phyloP scores from a whole-genome alignment of 148 eudicot genomes.

The Camellia lanceoleosa region DNA sequence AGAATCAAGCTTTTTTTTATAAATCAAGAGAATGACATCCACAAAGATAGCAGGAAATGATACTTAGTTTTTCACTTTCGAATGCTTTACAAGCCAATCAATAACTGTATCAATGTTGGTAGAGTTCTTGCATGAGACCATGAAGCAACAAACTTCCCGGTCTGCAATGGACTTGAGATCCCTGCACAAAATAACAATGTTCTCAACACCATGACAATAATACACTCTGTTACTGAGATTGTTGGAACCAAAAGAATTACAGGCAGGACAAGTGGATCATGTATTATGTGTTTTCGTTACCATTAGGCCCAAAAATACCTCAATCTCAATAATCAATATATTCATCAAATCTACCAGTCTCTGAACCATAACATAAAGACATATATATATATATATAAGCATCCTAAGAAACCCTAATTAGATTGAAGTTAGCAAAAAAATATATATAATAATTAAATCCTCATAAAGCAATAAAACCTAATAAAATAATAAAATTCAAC shows the following conservation, averaged over 20 bases:
- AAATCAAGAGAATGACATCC: neutral
- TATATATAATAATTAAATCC: too few species aligned
- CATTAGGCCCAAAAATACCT: too few species aligned
- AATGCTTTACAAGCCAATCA: conserved; percentile 53
- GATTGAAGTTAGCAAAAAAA: too few species aligned
- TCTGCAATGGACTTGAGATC: conserved; percentile 38
- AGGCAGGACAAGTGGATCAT: neutral
- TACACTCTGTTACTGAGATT: neutral
- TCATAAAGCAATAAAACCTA: too few species aligned
- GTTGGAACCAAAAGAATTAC: neutral
- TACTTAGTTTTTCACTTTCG: conserved; percentile 22
- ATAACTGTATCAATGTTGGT: conserved; percentile 45
- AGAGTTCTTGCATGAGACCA: conserved; percentile 59
- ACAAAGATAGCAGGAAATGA: neutral
- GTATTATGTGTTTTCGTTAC: neutral
- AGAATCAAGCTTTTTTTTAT: conserved; percentile 1
- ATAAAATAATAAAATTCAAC: too few species aligned
- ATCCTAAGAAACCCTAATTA: too few species aligned
- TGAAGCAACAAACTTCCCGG: conserved; percentile 57
- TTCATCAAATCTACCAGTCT: too few species aligned
- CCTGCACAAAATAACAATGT: conserved; percentile 23
- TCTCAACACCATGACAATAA: neutral
- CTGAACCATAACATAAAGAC: too few species aligned
- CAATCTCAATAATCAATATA: too few species aligned
- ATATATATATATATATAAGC: too few species aligned